Evolutionary conservation across 1,139 yeast genomes (phyloP), one percentile per base, ranked within the genome.

Genomic region (Suhomyces bokatorum): DNA sequence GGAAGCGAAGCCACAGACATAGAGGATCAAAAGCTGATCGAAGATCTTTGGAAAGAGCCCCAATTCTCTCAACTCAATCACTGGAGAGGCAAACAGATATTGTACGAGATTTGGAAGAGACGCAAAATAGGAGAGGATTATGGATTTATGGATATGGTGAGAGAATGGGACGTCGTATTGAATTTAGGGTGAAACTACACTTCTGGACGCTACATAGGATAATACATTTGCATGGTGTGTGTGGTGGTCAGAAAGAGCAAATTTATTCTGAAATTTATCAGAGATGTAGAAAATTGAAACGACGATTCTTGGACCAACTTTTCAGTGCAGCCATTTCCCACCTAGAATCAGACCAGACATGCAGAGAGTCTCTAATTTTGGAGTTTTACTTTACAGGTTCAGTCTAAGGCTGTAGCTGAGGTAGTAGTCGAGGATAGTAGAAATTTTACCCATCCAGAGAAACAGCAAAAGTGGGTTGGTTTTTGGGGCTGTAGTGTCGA

Each of bases 51-150:
- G 65, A 53, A 60, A 32, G 50, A 24, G 16, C 40, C 39, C 8
- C 40, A 37, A 33, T 51, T 33, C 32, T 20, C 22, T 6, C 54
- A 46, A 22, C 57, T 60, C 16, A 76, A 78, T 37, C 71, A 73
- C 49, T 80, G 85, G 85, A 62, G 83, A 36, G 73, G 77, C 1
- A 77, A 78, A 51, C 85, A 80, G 53, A 64, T 79, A 10, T 60
- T 79, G 47, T 67, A 67, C 50, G 84, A 79, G 52, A 67, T 77
- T n/a, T 77, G 81, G 78, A 66, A 73, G 37, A 57, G 80, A 26
- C 58, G 77, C 42, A 67, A 62, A 10, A 59, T 60, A 11, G 71
- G 69, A 1, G 80, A 77, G 39, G 69, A 67, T n/a, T 55, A 57
- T 26, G 75, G 78, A 20, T 78, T 81, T 73, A 67, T 78, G 70